A percentile compares a stretch with the other conserved stretches of the same genome.
Conservation (phyloP, 164 flowering plant species). For the Euptelea pleiosperma region DNA sequence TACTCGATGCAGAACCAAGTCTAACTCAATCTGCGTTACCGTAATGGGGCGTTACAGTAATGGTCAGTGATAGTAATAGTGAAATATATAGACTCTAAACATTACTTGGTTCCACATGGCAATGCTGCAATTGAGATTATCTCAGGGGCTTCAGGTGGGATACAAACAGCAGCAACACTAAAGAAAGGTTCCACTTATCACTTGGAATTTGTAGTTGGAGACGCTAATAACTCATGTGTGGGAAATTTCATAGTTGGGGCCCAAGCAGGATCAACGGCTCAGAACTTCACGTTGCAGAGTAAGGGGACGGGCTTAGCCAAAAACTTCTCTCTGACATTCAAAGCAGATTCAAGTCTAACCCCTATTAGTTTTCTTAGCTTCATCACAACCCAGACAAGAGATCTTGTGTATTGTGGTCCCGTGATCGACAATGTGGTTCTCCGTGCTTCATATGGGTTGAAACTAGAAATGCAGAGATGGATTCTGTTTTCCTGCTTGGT, state of each 20-base stretch:
- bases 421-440: slow-evolving; percentile 42
- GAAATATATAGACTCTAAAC: slow-evolving; percentile 41
- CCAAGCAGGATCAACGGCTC: slow-evolving; percentile 34
- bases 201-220: slow-evolving; percentile 40
- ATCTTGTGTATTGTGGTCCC: slow-evolving; percentile 43
- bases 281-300: slow-evolving; percentile 35
- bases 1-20: slow-evolving; percentile 35
- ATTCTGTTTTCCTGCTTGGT: slow-evolving; percentile 4
- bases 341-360: slow-evolving; percentile 29
- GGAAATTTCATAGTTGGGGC: slow-evolving; percentile 39
- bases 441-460: slow-evolving; percentile 24
- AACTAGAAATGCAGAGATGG: slow-evolving; percentile 2
- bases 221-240: slow-evolving; percentile 42
- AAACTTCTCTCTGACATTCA: slow-evolving; percentile 30
- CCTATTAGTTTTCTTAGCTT: slow-evolving; percentile 38
- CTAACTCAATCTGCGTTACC: slow-evolving; percentile 28
- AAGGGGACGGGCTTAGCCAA: slow-evolving; percentile 37
- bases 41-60: no score
- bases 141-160: slow-evolving; percentile 31
- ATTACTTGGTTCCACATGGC: slow-evolving; percentile 47
- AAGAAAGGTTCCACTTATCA: slow-evolving; percentile 27
- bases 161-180: slow-evolving; percentile 29
- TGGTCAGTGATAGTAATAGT: slow-evolving; percentile 45
- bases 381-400: slow-evolving; percentile 29
- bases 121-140: slow-evolving; percentile 45